Conservation (phyloP, 139 green algal species). For the Pseudopediastrum boryanum region DNA sequence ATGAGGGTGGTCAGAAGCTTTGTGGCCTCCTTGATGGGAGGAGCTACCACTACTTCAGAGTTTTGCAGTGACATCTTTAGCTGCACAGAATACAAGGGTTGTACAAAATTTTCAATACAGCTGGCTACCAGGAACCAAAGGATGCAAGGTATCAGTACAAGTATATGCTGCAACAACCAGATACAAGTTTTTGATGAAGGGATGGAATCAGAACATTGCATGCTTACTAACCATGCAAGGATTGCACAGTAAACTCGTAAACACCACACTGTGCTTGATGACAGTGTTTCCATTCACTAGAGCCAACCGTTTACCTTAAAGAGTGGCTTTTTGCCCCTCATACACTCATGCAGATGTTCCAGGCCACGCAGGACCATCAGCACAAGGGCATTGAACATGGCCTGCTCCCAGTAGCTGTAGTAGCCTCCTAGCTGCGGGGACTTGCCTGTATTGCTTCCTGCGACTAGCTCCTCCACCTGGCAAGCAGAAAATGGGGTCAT, state of each 20-base stretch:
- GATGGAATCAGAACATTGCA: too few relatives aligned
- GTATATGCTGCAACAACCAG: too few relatives aligned
- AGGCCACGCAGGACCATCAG: constrained; percentile 75
- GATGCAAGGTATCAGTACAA: too few relatives aligned
- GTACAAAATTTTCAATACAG: too few relatives aligned
- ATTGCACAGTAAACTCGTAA: too few relatives aligned
- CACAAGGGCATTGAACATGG: constrained; percentile 86
- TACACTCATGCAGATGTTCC: constrained; percentile 56
- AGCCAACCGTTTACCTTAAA: constrained; percentile 44
- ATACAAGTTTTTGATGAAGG: too few relatives aligned
- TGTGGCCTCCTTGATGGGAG: constrained; percentile 72
- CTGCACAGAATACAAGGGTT: too few relatives aligned
- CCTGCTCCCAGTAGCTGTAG: constrained; percentile 89
- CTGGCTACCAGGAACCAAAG: too few relatives aligned
- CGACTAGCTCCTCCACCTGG: constrained; percentile 80
- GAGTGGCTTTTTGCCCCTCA: constrained; percentile 42
- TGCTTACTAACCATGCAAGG: too few relatives aligned
- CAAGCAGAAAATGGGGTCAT: not conserved
- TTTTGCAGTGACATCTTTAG: constrained; percentile 75
- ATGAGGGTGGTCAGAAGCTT: constrained; percentile 33
- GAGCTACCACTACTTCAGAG: constrained; percentile 82
- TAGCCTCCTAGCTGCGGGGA: constrained; percentile 74
- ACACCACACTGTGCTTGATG: constrained; percentile 73
- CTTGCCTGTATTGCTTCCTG: constrained; percentile 85
- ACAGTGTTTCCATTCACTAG: constrained; percentile 66